phyloP scores from a whole-genome alignment of 208 protist species.

The Novymonas esmeraldas region DNA sequence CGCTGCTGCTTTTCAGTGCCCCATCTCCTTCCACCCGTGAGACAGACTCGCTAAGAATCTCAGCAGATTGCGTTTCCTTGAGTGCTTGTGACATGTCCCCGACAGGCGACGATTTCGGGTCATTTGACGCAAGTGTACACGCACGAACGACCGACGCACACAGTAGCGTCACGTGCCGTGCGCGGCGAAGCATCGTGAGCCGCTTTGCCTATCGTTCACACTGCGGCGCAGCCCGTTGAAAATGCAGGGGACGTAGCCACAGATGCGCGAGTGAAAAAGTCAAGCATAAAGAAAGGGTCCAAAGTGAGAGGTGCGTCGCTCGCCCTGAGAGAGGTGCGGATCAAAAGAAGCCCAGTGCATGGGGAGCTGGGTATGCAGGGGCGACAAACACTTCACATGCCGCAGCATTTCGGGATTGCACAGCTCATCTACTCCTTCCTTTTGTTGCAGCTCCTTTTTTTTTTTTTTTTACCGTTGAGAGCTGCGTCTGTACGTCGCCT shows the following conservation, averaged over 20 bases:
- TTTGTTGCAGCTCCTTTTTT: neutral
- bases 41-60: constrained; percentile 57
- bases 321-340: neutral
- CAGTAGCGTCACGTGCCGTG: neutral
- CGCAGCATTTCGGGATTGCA: too few relatives aligned
- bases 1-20: constrained; percentile 23
- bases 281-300: too few relatives aligned
- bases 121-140: neutral
- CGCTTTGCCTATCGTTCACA: neutral
- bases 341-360: too few relatives aligned
- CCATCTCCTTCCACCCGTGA: constrained; percentile 3
- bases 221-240: neutral
- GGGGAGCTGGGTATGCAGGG: too few relatives aligned
- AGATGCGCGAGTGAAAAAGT: too few relatives aligned
- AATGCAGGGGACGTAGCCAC: neutral
- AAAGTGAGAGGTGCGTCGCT: neutral
- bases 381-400: too few relatives aligned
- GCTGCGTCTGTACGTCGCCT: too few relatives aligned
- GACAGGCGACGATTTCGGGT: neutral
- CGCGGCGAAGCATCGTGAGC: constrained; percentile 12
- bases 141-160: neutral
- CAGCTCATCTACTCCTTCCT: neutral
- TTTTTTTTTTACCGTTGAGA: too few relatives aligned
- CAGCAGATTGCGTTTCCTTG: constrained; percentile 28
- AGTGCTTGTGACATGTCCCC: neutral